A percentile compares a stretch with the other conserved stretches of the same genome.
These are phyloP conservation scores for Acorus gramineus DNA, from an alignment of 106 monocot genomes.

Conservation along the genomic window DNA sequence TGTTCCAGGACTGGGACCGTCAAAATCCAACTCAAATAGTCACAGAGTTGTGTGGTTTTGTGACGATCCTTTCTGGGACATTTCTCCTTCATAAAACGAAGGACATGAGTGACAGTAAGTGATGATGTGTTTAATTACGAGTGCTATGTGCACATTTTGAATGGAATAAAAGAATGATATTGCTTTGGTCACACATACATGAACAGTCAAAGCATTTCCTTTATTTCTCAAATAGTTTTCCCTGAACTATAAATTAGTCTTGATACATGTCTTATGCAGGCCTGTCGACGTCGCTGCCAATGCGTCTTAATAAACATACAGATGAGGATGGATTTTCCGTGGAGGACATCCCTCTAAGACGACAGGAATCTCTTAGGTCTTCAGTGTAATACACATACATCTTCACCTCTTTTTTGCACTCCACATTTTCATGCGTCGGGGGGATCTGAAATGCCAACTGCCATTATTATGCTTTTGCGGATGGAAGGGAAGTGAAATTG, in stretches of 20 bases:
- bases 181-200: neutral
- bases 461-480: no score
- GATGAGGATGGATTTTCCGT: constrained; percentile 30
- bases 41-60: constrained; percentile 73
- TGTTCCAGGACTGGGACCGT: constrained; percentile 56
- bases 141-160: neutral
- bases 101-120: constrained; percentile 43
- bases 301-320: constrained; percentile 32
- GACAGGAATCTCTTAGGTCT: constrained; percentile 23
- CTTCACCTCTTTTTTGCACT: no score
- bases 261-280: constrained; percentile 18
- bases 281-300: constrained; percentile 14
- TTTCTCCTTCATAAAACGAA: constrained; percentile 80
- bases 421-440: no score
- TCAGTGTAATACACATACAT: neutral
- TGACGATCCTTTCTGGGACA: constrained; percentile 64
- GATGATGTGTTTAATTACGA: neutral
- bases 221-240: neutral
- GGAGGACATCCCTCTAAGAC: constrained; percentile 56
- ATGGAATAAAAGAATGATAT: constrained; percentile 14
- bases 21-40: constrained; percentile 70
- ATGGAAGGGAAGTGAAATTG: no score
- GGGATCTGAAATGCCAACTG: no score
- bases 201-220: neutral
- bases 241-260: no score